phyloP scores from a whole-genome alignment of 2,329 filamentous ascomycete species.

The Curvularia hawaiiensis region DNA sequence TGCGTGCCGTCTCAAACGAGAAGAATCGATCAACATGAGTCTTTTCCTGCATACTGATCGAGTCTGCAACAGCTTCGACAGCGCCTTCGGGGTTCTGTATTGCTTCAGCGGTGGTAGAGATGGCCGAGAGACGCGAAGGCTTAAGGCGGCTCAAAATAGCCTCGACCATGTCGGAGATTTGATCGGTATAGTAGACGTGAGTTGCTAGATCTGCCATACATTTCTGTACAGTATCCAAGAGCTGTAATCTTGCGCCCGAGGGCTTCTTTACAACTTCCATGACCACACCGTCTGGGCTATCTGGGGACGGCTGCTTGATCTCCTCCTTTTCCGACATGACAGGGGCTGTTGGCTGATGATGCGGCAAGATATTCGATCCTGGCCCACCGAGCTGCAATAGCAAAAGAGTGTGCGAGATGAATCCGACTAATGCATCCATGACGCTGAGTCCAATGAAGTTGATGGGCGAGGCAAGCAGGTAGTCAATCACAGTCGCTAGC shows the following conservation, averaged over 20 bases:
- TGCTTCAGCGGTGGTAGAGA: slow-evolving; percentile 53
- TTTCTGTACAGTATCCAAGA: slow-evolving; percentile 73
- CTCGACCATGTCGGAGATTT: slow-evolving; percentile 91
- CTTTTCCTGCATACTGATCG: slow-evolving; percentile 58
- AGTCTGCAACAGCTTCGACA: slow-evolving; percentile 55
- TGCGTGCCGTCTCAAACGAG: slow-evolving; percentile 65
- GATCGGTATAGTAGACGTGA: slow-evolving; percentile 95
- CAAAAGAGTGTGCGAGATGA: slow-evolving; percentile 82
- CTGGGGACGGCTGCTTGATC: slow-evolving; percentile 23
- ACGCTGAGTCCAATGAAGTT: slow-evolving; percentile 95
- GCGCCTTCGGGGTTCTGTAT: slow-evolving; percentile 58
- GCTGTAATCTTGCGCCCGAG: slow-evolving; percentile 60
- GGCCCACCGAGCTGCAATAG: slow-evolving; percentile 68
- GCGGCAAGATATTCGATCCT: slow-evolving; percentile 45
- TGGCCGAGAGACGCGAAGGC: slow-evolving; percentile 58
- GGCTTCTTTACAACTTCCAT: slow-evolving; percentile 55
- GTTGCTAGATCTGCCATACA: slow-evolving; percentile 92
- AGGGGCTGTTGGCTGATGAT: slow-evolving; percentile 46
- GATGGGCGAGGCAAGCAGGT: slow-evolving; percentile 82
- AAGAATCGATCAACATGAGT: slow-evolving; percentile 63
- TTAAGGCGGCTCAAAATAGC: slow-evolving; percentile 80
- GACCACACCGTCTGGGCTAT: slow-evolving; percentile 34
- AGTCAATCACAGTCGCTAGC: slow-evolving; percentile 78
- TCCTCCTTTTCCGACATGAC: slow-evolving; percentile 31
- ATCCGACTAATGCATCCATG: slow-evolving; percentile 87